phyloP scores from a whole-genome alignment of 192 early-diverging fungal species.

The Podila horticola region DNA sequence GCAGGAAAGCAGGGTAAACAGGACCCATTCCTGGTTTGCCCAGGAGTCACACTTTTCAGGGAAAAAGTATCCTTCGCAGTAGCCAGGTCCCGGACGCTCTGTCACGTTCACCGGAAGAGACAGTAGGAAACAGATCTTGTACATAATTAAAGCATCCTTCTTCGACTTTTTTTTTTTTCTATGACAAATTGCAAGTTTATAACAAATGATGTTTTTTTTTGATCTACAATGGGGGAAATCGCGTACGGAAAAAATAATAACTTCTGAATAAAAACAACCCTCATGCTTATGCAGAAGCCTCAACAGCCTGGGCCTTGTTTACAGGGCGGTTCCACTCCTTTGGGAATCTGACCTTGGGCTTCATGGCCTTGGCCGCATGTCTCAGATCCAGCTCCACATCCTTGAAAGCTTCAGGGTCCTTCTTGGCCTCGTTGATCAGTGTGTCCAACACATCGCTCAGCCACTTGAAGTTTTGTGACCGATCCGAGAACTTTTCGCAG shows the following conservation, averaged over 20 bases:
- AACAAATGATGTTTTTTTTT: not conserved
- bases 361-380: slow-evolving; percentile 57
- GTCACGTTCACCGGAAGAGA: no score
- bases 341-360: slow-evolving; percentile 66
- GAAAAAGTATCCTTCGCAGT: no score
- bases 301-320: not conserved
- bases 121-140: not conserved
- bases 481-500: slow-evolving; percentile 62
- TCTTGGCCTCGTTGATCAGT: slow-evolving; percentile 69
- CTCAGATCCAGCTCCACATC: slow-evolving; percentile 69
- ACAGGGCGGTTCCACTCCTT: slow-evolving; percentile 69
- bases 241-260: not conserved
- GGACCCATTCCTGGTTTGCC: no score
- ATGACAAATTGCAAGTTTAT: not conserved
- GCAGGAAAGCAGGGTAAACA: no score
- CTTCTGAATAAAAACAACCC: no score
- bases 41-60: no score
- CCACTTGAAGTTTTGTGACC: slow-evolving; percentile 68
- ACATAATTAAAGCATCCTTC: not conserved
- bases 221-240: no score
- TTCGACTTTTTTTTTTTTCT: not conserved
- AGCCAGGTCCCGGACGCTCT: no score
- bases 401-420: slow-evolving; percentile 61
- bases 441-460: slow-evolving; percentile 60
- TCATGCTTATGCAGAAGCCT: not conserved